phyloP scores from a whole-genome alignment of 345 rosid genomes.

The Populus simonii region DNA sequence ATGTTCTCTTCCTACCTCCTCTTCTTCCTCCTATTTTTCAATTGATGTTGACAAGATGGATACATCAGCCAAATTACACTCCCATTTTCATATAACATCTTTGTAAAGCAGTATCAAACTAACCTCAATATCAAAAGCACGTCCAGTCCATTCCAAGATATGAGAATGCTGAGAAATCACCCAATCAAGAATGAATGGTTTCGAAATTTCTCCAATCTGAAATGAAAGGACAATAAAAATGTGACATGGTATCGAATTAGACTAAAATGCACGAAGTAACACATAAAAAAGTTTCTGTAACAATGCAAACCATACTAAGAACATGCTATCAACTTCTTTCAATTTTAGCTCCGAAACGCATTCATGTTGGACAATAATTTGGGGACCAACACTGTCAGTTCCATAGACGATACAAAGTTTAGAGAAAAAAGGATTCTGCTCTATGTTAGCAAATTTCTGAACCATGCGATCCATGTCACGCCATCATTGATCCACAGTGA shows the following conservation, averaged over 20 bases:
- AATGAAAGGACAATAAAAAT: constrained; percentile 1
- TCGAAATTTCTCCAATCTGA: constrained; percentile 73
- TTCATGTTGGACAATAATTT: background rate
- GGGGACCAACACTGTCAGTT: background rate
- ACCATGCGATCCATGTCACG: too few species aligned
- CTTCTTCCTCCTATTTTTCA: background rate
- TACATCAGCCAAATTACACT: background rate
- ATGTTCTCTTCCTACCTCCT: background rate
- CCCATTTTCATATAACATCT: background rate
- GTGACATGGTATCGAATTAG: background rate
- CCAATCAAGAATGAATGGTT: constrained; percentile 91
- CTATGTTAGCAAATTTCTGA: too few species aligned
- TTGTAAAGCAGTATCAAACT: constrained; percentile 14
- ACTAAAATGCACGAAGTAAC: too few species aligned
- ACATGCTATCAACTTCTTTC: background rate
- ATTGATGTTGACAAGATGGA: background rate
- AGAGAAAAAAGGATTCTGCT: too few species aligned
- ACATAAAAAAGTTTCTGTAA: too few species aligned
- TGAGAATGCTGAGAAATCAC: constrained; percentile 84
- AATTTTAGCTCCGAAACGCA: constrained; percentile 4
- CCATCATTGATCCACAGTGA: too few species aligned
- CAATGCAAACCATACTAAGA: background rate
- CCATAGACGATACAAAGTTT: background rate
- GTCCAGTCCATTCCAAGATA: constrained; percentile 88
- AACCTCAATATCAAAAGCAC: constrained; percentile 94